A percentile compares a stretch with the other conserved stretches of the same genome.
phyloP scores from a whole-genome alignment of 1,284 basidiomycete genomes.

The Blastosporella zonata region DNA sequence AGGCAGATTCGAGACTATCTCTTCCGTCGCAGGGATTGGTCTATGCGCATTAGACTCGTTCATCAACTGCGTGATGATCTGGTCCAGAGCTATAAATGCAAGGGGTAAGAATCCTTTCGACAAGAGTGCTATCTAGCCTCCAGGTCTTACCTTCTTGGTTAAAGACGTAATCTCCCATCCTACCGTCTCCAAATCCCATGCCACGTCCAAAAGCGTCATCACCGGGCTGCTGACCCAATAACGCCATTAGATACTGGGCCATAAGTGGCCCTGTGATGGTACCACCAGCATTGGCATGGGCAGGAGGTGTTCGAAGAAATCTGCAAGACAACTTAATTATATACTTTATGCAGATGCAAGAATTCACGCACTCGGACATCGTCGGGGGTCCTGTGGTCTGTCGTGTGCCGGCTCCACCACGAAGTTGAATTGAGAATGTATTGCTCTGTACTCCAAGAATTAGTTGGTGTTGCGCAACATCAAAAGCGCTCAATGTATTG shows the following conservation, averaged over 20 bases:
- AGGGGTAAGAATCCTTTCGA: conserved; percentile 8
- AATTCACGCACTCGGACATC: conserved; percentile 45
- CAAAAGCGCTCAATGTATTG: conserved; percentile 23
- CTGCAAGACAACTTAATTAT: conserved; percentile 25
- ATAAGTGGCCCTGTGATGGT: conserved; percentile 59
- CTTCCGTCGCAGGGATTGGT: conserved; percentile 74
- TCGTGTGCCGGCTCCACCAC: conserved; percentile 29
- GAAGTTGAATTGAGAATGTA: conserved; percentile 30
- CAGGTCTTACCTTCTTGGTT: conserved; percentile 65
- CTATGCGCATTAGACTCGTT: conserved; percentile 63
- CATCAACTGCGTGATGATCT: conserved; percentile 76
- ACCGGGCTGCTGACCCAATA: conserved; percentile 49
- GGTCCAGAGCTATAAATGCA: conserved; percentile 65
- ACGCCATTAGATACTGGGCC: conserved; percentile 66
- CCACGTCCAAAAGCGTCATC: conserved; percentile 36
- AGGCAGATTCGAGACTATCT: conserved; percentile 60
- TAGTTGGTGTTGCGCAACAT: neutral
- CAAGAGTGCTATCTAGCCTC: neutral
- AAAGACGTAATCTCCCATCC: conserved; percentile 81
- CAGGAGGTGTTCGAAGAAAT: conserved; percentile 32
- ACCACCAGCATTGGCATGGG: conserved; percentile 24
- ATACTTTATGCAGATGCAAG: conserved; percentile 7
- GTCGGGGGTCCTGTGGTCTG: conserved; percentile 34
- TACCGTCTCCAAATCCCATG: conserved; percentile 36
- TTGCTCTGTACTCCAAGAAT: conserved; percentile 18